Evolutionary conservation across 2,329 filamentous ascomycete genomes (phyloP), one percentile per base, ranked within the genome.

Genomic region (Cladosporium sp.): DNA sequence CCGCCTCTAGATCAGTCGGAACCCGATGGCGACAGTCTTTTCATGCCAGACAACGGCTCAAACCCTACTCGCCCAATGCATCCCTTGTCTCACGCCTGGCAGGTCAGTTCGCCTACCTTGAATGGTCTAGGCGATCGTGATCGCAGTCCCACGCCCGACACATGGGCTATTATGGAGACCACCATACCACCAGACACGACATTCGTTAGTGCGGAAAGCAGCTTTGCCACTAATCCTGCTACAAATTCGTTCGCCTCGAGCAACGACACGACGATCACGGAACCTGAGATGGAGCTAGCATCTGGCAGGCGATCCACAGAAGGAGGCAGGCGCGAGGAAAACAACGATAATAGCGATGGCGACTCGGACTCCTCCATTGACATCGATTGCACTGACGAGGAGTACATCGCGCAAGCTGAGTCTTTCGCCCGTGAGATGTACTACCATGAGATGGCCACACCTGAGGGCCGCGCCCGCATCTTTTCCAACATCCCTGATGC

Each of bases 101-200:
- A 67, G 28, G 68, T 71, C 8, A 70, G 70, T 21, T 74, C 73
- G 12, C 73, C 73, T n/a, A 47, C 41, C 4, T 62, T 90, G 1
- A 89, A 96, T 77, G 92, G 92, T 4, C 85, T 97, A 18, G 93
- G 92, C 44, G 92, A 97, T 78, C 90, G 93, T 66, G 87, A 92
- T 69, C 88, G 92, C 71, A 96, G 92, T 77, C 80, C 92, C n/a
- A 89, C 90, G 0, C 80, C 82, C 60, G 85, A 87, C 68, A 83
- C 85, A 59, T 97, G 93, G 93, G 90, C 94, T 67, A 92, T 89
- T 3, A 87, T 97, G 63, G 82, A 93, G 66, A 89, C 86, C 7
- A 96, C 92, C 0, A 85, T 97, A 68, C 89, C 91, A 0, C 92
- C 92, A 0, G 93, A 97, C 76, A 88, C 90, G 18, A 90, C 92